A percentile compares a stretch with the other conserved stretches of the same genome.
phyloP scores from a whole-genome alignment of 1,139 yeast genomes.

The Pichia sp. region DNA sequence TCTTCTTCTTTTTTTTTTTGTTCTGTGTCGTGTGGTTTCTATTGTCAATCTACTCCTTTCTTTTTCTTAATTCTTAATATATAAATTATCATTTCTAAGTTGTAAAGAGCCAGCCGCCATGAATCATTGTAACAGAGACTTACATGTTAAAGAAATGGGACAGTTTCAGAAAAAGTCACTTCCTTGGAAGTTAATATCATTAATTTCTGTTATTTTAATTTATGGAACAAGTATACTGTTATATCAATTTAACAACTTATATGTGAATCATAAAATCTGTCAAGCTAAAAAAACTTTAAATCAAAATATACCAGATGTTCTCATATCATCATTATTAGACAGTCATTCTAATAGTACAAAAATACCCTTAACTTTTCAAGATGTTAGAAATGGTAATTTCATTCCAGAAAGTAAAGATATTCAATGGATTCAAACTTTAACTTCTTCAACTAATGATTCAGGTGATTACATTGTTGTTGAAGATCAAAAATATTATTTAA shows the following conservation, averaged over 20 bases:
- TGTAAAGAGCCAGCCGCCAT: no score
- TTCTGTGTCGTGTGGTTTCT: no score
- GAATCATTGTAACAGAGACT: no score
- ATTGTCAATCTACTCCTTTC: no score
- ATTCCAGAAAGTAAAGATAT: slow-evolving; percentile 43
- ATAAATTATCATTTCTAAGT: no score
- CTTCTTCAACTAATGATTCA: slow-evolving; percentile 36
- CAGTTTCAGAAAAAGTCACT: neutral
- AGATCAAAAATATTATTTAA: slow-evolving; percentile 36
- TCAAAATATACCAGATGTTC: neutral
- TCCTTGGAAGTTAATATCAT: slow-evolving; percentile 8
- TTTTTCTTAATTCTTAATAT: no score
- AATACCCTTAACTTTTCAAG: slow-evolving; percentile 32
- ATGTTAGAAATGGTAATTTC: slow-evolving; percentile 46
- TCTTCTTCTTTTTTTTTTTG: no score
- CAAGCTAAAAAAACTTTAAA: neutral
- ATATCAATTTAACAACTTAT: slow-evolving; percentile 13
- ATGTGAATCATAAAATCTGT: slow-evolving; percentile 4
- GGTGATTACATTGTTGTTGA: slow-evolving; percentile 48
- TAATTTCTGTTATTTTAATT: slow-evolving; percentile 8
- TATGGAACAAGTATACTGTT: slow-evolving; percentile 15
- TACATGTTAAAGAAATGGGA: neutral
- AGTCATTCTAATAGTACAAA: slow-evolving; percentile 7
- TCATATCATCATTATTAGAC: no score
- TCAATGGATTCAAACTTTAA: slow-evolving; percentile 61